phyloP scores from a whole-genome alignment of 345 rosid genomes.

The Aquilaria malaccensis region DNA sequence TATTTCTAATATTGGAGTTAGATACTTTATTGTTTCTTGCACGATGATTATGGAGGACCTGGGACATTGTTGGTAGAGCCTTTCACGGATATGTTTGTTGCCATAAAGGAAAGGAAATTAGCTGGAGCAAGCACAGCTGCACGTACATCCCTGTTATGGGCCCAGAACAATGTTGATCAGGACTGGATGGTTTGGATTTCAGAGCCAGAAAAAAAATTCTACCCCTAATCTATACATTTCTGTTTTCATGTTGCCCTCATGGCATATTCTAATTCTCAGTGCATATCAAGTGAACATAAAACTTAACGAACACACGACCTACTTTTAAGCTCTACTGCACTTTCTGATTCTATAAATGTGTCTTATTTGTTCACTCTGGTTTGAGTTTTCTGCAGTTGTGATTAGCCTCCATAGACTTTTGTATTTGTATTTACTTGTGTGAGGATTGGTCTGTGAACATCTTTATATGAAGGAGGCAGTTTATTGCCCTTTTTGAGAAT shows the following conservation, averaged over 20 bases:
- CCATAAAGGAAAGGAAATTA: constrained; percentile 28
- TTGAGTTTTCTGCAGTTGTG: constrained; percentile 9
- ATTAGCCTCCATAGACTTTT: constrained; percentile 16
- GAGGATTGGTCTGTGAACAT: constrained; percentile 11
- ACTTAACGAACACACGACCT: no score
- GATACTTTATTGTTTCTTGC: constrained; percentile 37
- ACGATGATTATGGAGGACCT: constrained; percentile 38
- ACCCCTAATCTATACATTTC: neutral
- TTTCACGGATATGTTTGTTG: constrained; percentile 30
- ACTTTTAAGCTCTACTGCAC: no score
- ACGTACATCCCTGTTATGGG: constrained; percentile 34
- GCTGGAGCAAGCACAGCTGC: constrained; percentile 40
- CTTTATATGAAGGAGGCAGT: constrained; percentile 16
- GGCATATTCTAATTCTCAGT: neutral
- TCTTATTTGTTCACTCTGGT: constrained; percentile 22
- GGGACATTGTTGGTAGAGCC: constrained; percentile 44
- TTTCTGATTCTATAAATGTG: constrained; percentile 34
- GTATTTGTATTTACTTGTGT: constrained; percentile 4
- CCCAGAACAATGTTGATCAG: constrained; percentile 31
- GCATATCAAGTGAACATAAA: no score
- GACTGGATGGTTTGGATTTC: constrained; percentile 34
- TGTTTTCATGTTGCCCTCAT: neutral
- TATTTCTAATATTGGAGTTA: constrained; percentile 16
- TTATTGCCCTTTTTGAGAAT: constrained; percentile 6
- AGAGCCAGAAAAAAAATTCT: constrained; percentile 14